Percentiles rank a stretch among this genome's conserved stretches.
Conservation (phyloP, 2,329 filamentous ascomycete genomes). For the Cyphellophora attinorum region DNA sequence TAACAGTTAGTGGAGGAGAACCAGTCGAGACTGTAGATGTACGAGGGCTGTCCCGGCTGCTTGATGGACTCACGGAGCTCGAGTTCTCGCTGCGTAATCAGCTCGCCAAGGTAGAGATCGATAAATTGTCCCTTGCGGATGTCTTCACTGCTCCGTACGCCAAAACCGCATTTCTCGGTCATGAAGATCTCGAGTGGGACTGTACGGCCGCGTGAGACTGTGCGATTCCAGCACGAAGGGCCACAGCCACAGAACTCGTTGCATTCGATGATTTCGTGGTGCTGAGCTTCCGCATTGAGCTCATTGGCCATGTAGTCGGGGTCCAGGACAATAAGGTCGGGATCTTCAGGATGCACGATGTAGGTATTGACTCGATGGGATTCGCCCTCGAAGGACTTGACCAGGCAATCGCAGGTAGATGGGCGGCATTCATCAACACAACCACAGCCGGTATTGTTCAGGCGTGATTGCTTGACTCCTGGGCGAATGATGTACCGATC, state of each 20-base stretch:
- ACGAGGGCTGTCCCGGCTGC: constrained; percentile 24
- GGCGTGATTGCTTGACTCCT: constrained; percentile 8
- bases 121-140: constrained; percentile 36
- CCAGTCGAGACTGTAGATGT: constrained; percentile 34
- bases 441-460: constrained; percentile 10
- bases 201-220: constrained; percentile 30
- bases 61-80: constrained; percentile 27
- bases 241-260: constrained; percentile 27
- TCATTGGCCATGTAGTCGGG: constrained; percentile 11
- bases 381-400: constrained; percentile 4
- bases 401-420: constrained; percentile 10
- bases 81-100: constrained; percentile 28
- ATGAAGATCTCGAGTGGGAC: constrained; percentile 33
- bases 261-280: constrained; percentile 30
- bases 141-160: constrained; percentile 24
- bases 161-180: constrained; percentile 31
- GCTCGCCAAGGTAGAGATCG: constrained; percentile 35
- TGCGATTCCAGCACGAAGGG: constrained; percentile 29
- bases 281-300: constrained; percentile 3
- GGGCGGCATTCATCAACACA: constrained; percentile 8
- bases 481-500: constrained; percentile 13
- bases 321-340: constrained; percentile 11
- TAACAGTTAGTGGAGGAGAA: constrained; percentile 22
- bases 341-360: not conserved
- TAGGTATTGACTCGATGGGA: not conserved